These are phyloP conservation scores for Fusarium temperatum DNA, from an alignment of 2,329 filamentous ascomycete species.

Conservation along the genomic window DNA sequence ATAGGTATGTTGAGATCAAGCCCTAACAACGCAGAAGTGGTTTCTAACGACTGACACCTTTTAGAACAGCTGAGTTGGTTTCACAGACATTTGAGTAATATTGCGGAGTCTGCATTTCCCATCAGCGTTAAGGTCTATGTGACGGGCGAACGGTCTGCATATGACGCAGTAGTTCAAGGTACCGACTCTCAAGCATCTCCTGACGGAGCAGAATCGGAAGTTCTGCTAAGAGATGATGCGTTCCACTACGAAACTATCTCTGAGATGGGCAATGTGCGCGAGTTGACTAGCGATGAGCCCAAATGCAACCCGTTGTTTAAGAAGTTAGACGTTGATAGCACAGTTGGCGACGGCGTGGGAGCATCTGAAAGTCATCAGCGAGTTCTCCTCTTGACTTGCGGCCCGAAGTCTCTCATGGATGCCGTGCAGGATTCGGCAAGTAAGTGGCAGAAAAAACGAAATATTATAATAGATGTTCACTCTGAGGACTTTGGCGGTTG, in stretches of 20 bases:
- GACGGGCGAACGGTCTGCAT: background rate
- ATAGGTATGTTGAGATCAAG: background rate
- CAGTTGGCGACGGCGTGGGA: background rate
- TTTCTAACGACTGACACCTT: rapidly evolving
- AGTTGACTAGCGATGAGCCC: background rate
- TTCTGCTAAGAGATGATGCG: background rate
- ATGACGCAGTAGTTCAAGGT: rapidly evolving
- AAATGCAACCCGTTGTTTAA: background rate
- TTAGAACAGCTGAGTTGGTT: background rate
- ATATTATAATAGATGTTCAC: background rate
- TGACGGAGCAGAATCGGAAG: background rate
- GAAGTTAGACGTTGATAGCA: background rate
- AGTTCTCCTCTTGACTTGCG: background rate
- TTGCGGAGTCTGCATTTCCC: background rate
- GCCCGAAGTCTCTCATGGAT: background rate
- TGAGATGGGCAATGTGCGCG: background rate
- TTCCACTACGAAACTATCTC: background rate
- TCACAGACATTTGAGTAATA: background rate
- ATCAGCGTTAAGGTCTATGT: background rate
- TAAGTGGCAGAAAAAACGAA: background rate
- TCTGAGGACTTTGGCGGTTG: background rate
- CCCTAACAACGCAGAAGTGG: rapidly evolving
- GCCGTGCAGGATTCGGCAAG: background rate
- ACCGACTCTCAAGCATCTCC: rapidly evolving
- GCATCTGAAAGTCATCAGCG: background rate